Percentiles rank a stretch among this genome's conserved stretches.
Conservation (phyloP, 306 rosid species). For the Quillaja saponaria region DNA sequence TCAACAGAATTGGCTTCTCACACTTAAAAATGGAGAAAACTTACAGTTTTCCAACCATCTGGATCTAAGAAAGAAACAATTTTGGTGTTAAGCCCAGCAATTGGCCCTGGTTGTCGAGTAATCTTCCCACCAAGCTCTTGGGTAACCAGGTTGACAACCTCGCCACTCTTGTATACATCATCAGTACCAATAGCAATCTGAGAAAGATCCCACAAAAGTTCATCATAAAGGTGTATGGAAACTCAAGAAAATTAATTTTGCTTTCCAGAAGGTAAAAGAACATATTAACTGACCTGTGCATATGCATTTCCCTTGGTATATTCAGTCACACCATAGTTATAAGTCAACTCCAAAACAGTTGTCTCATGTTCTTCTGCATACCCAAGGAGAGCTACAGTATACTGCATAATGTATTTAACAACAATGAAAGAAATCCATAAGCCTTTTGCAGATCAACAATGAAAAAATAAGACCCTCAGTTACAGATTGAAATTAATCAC, state of each 20-base stretch:
- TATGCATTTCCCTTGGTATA: slow-evolving; percentile 93
- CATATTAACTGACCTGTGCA: slow-evolving; percentile 65
- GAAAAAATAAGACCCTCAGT: too few relatives aligned
- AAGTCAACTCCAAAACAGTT: slow-evolving; percentile 85
- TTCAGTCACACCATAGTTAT: slow-evolving; percentile 88
- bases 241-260: slow-evolving; percentile 13
- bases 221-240: slow-evolving; percentile 16
- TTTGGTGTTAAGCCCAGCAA: slow-evolving; percentile 87
- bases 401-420: slow-evolving; percentile 50
- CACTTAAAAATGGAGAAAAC: slow-evolving; percentile 24
- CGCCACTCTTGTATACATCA: slow-evolving; percentile 92
- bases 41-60: slow-evolving; percentile 98
- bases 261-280: slow-evolving; percentile 9
- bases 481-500: too few relatives aligned
- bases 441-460: too few relatives aligned
- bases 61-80: slow-evolving; percentile 84
- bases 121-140: slow-evolving; percentile 97
- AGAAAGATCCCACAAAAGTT: slow-evolving; percentile 17
- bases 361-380: slow-evolving; percentile 86
- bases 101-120: slow-evolving; percentile 84
- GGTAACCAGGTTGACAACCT: slow-evolving; percentile 63
- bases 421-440: slow-evolving; percentile 1
- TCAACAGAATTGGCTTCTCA: too few relatives aligned
- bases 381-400: slow-evolving; percentile 77
- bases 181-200: slow-evolving; percentile 92